Percentiles rank a stretch among this genome's conserved stretches.
Conservation (phyloP, 148 eudicot genomes). For the Silene uniflora region DNA sequence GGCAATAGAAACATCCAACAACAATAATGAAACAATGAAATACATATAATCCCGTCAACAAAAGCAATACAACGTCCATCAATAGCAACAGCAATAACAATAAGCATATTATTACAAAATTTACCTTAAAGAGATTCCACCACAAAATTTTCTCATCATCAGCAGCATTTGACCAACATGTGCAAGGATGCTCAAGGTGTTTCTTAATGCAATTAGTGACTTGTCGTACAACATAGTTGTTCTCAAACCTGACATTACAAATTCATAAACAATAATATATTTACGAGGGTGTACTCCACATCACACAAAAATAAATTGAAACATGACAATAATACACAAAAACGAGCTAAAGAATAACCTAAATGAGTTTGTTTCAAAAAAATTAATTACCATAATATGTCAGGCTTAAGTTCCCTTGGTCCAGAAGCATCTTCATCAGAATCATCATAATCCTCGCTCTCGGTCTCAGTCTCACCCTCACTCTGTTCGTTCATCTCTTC, state of each 20-base stretch:
- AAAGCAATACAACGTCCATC: neutral
- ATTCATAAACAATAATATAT: too few relatives aligned
- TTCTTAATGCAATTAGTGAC: neutral
- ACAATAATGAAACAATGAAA: too few relatives aligned
- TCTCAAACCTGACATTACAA: neutral
- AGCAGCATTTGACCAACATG: constrained; percentile 1
- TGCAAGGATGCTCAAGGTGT: constrained; percentile 4
- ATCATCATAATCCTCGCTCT: neutral
- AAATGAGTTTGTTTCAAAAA: neutral
- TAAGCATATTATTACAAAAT: neutral
- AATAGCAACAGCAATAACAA: too few relatives aligned
- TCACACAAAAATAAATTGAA: neutral
- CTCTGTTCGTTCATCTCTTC: neutral
- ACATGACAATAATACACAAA: too few relatives aligned
- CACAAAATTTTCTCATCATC: neutral
- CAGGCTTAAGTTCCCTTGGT: neutral
- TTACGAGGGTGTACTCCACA: neutral
- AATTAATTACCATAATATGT: neutral
- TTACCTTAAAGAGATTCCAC: constrained; percentile 10
- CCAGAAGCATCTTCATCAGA: neutral
- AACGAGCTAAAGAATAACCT: too few relatives aligned
- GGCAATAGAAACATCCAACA: neutral
- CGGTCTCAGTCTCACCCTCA: too few relatives aligned
- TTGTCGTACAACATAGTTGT: neutral
- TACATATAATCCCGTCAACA: too few relatives aligned